Evolutionary conservation across 129 eudicot genomes (phyloP).

Genomic region (Apium graveolens): DNA sequence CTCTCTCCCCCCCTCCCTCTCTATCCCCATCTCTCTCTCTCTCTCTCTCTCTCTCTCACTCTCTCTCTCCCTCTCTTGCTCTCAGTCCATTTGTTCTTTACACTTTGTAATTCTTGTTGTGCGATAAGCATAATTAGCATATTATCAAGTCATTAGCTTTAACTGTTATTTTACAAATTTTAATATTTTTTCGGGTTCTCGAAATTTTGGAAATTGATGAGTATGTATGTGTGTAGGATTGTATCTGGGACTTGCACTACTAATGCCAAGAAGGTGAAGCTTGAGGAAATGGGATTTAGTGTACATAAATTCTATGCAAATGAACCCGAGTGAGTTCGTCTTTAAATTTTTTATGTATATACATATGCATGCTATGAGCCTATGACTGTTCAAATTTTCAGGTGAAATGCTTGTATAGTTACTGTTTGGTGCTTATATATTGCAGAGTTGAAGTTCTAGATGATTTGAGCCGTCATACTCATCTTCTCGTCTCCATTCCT

Average conservation of each 20-base stretch:
- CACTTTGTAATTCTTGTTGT: not conserved
- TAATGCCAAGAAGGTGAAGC: slow-evolving; percentile 37
- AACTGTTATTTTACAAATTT: not conserved
- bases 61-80: not conserved
- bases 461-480: slow-evolving; percentile 49
- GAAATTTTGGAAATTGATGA: not conserved
- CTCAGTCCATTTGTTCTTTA: not conserved
- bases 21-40: not conserved
- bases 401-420: not conserved
- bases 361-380: not conserved
- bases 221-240: slow-evolving; percentile 28
- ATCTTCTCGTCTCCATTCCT: slow-evolving; percentile 69
- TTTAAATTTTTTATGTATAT: not conserved
- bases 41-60: not conserved
- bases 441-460: slow-evolving; percentile 55
- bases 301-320: slow-evolving; percentile 52
- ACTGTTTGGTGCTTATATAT: not conserved
- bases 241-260: slow-evolving; percentile 84
- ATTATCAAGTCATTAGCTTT: not conserved
- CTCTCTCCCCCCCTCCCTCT: not conserved
- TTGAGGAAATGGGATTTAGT: slow-evolving; percentile 56
- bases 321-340: slow-evolving; percentile 53
- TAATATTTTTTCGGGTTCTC: not conserved
- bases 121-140: not conserved
- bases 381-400: not conserved